Evolutionary conservation across 306 rosid genomes (phyloP), one percentile per base, ranked within the genome.

Genomic region (Luffa acutangula): DNA sequence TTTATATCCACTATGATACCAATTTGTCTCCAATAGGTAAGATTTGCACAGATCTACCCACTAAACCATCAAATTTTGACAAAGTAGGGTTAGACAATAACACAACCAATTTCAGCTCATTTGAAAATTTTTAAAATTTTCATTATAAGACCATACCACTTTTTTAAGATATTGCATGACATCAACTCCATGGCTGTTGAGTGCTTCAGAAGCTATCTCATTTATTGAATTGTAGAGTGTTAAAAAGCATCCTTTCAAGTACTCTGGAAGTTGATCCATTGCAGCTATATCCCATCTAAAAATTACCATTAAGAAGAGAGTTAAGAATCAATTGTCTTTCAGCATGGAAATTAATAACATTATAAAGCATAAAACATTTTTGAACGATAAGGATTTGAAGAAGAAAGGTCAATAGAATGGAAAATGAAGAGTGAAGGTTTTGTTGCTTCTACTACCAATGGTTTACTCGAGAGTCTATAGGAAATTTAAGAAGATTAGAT

Each of bases 171-270:
- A 51, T 0, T 6, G 75, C 63, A 79, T 62, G 52, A 5, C 34
- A 21, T 78, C 34, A 9, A 48, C 3, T 33, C 42, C 74, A 3
- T 46, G 57, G 3, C 54, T 49, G 25, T 8, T 79, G 4, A 80
- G 58, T 7, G 31, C 3, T 18, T 56, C 60, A 2, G 11, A 56
- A 56, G 60, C 60, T 18, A 56, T 56, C 60, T 56, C 60, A 56
- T 83, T 76, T 15, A 75, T 18, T 1, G 21, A n/a, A 39, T 83
- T 80, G 14, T 56, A 3, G 59, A 80, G 34, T 0, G 63, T 48
- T 5, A 84, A 7, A 10, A 77, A 80, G 71, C 82, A 80, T 10
- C 51, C 45, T 43, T 81, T 71, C 84, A 80, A 77, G 39, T 77
- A 77, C 3, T 69, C 69, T 3, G 80, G 85, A 54, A 56, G 60